phyloP scores from a whole-genome alignment of 2,329 filamentous ascomycete species.

The Geosmithia putterillii region DNA sequence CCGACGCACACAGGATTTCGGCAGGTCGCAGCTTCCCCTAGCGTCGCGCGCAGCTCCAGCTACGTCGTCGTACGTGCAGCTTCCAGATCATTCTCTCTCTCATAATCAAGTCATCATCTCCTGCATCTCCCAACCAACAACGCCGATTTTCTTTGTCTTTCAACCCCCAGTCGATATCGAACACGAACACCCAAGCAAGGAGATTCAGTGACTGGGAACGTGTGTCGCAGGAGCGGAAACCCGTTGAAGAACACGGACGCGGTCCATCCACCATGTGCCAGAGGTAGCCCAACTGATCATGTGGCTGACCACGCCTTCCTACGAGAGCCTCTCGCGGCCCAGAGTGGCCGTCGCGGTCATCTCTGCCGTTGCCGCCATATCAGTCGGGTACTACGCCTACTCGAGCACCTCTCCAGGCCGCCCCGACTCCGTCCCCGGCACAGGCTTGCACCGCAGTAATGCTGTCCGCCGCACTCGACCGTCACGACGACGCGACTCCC shows the following conservation, averaged over 20 bases:
- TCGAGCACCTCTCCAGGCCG: constrained; percentile 3
- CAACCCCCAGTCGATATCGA: neutral
- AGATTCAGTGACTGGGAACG: no score
- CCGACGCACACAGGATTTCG: no score
- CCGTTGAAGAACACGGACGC: neutral
- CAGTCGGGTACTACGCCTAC: constrained; percentile 48
- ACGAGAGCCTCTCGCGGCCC: constrained; percentile 41
- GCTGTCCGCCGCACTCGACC: constrained; percentile 44
- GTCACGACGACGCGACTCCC: constrained; percentile 16
- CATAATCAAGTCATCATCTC: neutral
- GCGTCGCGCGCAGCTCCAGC: neutral
- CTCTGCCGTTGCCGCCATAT: constrained; percentile 43
- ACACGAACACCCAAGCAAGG: neutral
- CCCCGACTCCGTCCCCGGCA: constrained; percentile 9
- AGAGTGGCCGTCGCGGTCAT: constrained; percentile 42
- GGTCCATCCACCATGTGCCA: constrained; percentile 10
- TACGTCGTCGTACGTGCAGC: no score
- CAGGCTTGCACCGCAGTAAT: constrained; percentile 50
- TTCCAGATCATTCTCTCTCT: neutral
- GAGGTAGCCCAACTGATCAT: constrained; percentile 19
- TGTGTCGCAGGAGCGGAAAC: neutral
- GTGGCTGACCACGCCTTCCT: constrained; percentile 34
- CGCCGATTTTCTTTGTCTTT: neutral
- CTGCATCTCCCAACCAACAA: neutral
- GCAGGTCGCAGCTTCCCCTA: no score